These are phyloP conservation scores for Gossypium longicalyx DNA, from an alignment of 345 rosid species.

Conservation along the genomic window DNA sequence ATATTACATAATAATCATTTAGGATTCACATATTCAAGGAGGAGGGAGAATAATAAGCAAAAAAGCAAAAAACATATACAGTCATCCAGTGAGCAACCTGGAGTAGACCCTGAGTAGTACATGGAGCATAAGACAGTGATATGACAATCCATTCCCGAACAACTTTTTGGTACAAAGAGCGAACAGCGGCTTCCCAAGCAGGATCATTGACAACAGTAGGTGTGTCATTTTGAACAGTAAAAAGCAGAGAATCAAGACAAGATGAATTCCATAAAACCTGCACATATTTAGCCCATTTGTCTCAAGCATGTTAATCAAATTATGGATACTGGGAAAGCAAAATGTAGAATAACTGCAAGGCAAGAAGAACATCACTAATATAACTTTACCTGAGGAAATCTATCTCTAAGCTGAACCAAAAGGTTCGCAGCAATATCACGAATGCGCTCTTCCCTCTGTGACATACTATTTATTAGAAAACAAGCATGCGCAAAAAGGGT, in stretches of 20 bases:
- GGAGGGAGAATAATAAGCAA: background rate
- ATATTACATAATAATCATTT: background rate
- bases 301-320: constrained; percentile 18
- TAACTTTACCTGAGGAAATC: constrained; percentile 81
- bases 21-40: constrained; percentile 7
- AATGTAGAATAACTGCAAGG: background rate
- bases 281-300: constrained; percentile 21
- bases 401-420: constrained; percentile 89
- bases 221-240: constrained; percentile 67
- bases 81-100: constrained; percentile 50
- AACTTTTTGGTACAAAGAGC: constrained; percentile 77
- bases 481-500: constrained; percentile 80
- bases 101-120: constrained; percentile 98
- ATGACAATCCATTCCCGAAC: constrained; percentile 88
- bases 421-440: constrained; percentile 80
- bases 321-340: constrained; percentile 11
- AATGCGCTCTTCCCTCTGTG: constrained; percentile 91
- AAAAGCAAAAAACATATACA: background rate
- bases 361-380: constrained; percentile 6
- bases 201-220: constrained; percentile 82
- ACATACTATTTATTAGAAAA: constrained; percentile 90
- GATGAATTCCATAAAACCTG: constrained; percentile 98
- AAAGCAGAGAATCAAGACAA: constrained; percentile 79
- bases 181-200: constrained; percentile 71
- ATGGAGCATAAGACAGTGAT: constrained; percentile 97